Evolutionary conservation across 2,329 filamentous ascomycete genomes (phyloP).

Genomic region (Phialocephala subalpina): DNA sequence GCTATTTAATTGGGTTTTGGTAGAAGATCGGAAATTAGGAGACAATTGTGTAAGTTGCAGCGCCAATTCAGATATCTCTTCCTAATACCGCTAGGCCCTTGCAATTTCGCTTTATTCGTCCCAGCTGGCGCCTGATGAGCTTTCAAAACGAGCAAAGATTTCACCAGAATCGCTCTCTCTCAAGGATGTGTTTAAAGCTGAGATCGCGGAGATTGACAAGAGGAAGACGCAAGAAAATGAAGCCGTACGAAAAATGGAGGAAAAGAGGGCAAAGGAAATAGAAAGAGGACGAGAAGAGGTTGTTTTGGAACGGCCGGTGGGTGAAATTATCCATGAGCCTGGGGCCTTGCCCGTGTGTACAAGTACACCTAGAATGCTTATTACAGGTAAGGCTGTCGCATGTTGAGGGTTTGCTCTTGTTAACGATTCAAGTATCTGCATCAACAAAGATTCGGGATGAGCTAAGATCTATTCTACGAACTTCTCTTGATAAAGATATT

Average conservation of each 20-base stretch:
- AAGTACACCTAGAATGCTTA: slow-evolving; percentile 31
- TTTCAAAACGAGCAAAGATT: slow-evolving; percentile 25
- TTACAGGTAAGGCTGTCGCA: slow-evolving; percentile 27
- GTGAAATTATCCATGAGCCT: slow-evolving; percentile 15
- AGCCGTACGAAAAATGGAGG: slow-evolving; percentile 16
- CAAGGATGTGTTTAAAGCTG: slow-evolving; percentile 16
- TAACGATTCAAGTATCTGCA: slow-evolving; percentile 29
- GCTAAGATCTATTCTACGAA: slow-evolving; percentile 24
- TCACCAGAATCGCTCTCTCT: slow-evolving; percentile 12
- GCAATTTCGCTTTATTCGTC: slow-evolving; percentile 28
- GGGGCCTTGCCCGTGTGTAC: slow-evolving; percentile 24
- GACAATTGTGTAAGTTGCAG: slow-evolving; percentile 27
- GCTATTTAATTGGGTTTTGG: slow-evolving; percentile 27
- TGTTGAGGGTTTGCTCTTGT: slow-evolving; percentile 12
- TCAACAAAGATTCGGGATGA: slow-evolving; percentile 29
- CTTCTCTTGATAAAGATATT: slow-evolving; percentile 28
- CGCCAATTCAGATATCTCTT: slow-evolving; percentile 13
- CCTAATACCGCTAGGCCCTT: slow-evolving; percentile 26
- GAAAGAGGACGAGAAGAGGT: slow-evolving; percentile 24
- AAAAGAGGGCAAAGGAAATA: slow-evolving; percentile 22
- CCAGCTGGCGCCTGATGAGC: slow-evolving; percentile 11
- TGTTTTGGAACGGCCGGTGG: not conserved
- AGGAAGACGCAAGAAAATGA: slow-evolving; percentile 21
- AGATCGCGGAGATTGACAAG: slow-evolving; percentile 21
- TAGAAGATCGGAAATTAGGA: slow-evolving; percentile 27